Evolutionary conservation across 2,329 filamentous ascomycete genomes (phyloP).

Genomic region (Phialophora macrospora): DNA sequence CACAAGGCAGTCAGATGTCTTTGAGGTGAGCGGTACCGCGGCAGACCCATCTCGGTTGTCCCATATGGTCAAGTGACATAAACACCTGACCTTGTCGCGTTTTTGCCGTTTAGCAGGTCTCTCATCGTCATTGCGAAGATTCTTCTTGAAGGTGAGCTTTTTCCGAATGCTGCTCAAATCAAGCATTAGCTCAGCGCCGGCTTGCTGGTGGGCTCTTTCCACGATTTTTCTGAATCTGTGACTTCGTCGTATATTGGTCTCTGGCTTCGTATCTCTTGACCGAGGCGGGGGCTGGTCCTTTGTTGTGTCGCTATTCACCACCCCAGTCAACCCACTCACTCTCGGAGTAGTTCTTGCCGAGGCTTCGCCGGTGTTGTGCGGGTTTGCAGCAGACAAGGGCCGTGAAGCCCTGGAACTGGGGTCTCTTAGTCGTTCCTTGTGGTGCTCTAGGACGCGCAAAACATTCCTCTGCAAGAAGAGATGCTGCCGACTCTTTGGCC

Average conservation of each 20-base stretch:
- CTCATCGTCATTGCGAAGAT: constrained; percentile 17
- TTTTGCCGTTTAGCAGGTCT: constrained; percentile 32
- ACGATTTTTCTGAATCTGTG: constrained; percentile 20
- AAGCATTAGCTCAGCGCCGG: constrained; percentile 31
- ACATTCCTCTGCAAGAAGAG: constrained; percentile 31
- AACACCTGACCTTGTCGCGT: constrained; percentile 30
- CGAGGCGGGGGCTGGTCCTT: not conserved
- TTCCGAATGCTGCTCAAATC: constrained; percentile 36
- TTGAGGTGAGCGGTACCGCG: constrained; percentile 19
- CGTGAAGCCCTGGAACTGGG: not conserved
- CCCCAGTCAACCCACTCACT: not conserved
- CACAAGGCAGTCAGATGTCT: constrained; percentile 26
- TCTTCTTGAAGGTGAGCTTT: constrained; percentile 37
- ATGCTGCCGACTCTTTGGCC: constrained; percentile 11
- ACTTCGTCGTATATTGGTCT: constrained; percentile 27
- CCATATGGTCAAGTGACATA: constrained; percentile 37
- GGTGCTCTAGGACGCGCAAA: constrained; percentile 23
- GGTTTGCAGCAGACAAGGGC: not conserved
- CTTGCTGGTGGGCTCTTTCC: constrained; percentile 22
- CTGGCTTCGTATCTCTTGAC: not conserved
- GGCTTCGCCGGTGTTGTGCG: not conserved
- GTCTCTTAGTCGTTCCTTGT: constrained; percentile 16
- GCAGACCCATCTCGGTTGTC: constrained; percentile 35
- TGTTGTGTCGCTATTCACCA: not conserved
- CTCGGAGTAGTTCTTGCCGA: not conserved